These are phyloP conservation scores for Mycena alexandri DNA, from an alignment of 768 basidiomycete genomes.

Conservation along the genomic window DNA sequence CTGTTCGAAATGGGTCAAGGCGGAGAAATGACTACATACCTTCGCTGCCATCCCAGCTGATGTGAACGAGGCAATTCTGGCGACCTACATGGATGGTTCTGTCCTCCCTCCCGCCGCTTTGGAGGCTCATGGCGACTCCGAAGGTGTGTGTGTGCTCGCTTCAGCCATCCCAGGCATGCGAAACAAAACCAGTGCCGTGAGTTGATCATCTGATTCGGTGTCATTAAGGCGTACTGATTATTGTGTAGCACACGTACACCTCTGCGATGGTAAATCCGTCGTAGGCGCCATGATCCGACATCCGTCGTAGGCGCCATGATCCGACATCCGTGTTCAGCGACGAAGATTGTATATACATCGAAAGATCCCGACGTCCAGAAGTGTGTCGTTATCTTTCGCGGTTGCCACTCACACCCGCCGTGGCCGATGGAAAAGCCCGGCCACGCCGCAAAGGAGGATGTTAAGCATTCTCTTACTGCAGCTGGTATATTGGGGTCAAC, in stretches of 20 bases:
- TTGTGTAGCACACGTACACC: slow-evolving; percentile 3
- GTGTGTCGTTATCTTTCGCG: slow-evolving; percentile 8
- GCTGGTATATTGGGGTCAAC: not conserved
- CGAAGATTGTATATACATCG: slow-evolving; percentile 5
- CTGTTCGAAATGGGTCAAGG: not conserved
- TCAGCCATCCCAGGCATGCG: slow-evolving; percentile 4
- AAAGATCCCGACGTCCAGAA: not conserved
- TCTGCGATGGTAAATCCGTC: not conserved
- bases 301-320: not conserved
- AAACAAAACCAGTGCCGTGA: slow-evolving; percentile 9
- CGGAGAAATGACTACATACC: not conserved
- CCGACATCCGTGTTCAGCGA: not conserved
- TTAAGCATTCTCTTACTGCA: not conserved
- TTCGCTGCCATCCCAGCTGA: slow-evolving; percentile 11
- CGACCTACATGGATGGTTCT: not conserved
- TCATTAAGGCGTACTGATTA: not conserved
- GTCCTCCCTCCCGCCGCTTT: not conserved
- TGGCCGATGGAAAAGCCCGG: slow-evolving; percentile 12
- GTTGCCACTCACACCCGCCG: slow-evolving; percentile 10
- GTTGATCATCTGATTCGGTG: not conserved
- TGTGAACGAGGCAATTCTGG: slow-evolving; percentile 1
- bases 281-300: slow-evolving; percentile 1
- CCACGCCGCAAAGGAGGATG: not conserved
- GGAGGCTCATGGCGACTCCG: not conserved
- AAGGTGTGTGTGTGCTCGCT: not conserved